Base-by-base conservation (phyloP, 1,284 basidiomycete genomes). In the Ceratobasidium sp. region DNA sequence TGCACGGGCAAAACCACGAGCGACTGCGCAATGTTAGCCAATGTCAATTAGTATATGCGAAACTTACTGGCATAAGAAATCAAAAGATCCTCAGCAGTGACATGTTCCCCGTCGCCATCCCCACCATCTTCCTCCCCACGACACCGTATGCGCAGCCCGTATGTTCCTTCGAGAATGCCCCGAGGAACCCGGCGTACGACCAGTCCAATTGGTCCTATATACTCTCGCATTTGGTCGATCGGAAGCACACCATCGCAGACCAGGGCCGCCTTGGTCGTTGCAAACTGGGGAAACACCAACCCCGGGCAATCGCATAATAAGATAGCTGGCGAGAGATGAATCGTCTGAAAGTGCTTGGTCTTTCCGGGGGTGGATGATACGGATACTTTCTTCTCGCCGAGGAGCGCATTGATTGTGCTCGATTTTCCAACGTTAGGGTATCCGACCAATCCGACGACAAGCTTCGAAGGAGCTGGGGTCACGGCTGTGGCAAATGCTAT, bases 331-430 rank as follows among this genome's bases (percentile, higher is more conserved):
- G 95, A 95, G 29, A 99, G 85, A 73, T 95, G 87, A 72, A 98
- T 95, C 0, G 97, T 99, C 80, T 99, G 97, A 82, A 99, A 98
- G 80, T 99, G 97, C 78, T 99, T 99, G 32, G 97, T 99, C 80
- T 99, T 98, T 73, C 97, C 96, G 0, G 97, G 97, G 0, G 96
- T 99, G 0, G 95, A 89, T 1, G 96, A 98, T 7, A 98, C 96
- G 75, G 93, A 96, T 71, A 98, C 96, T 84, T 96, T 97, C 82
- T 98, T 98, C 52, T 82, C 78, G 17, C 84, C 84, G 31, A 86
- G 80, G 2, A 86, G 77, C 6, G 84, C 83, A 75, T 86, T 86
- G 79, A 86, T 83, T 15, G 84, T 84, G 27, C 81, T 82, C 13
- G 84, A 85, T 77, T 86, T 86, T 72, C 85, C 85, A 72, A 86